Evolutionary conservation across 345 rosid genomes (phyloP).

Genomic region (Citrus sinensis): DNA sequence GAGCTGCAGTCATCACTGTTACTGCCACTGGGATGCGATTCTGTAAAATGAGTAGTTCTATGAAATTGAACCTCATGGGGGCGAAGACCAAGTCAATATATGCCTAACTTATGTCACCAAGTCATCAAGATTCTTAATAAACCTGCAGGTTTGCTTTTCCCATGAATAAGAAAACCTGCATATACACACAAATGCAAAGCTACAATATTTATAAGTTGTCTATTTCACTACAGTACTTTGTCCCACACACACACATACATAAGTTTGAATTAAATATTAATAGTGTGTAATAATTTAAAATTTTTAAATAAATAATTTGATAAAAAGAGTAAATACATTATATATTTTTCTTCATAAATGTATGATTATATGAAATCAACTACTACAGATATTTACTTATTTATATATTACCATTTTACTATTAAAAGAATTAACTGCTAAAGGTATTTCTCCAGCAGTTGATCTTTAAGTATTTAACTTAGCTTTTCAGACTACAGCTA

Average conservation of each 20-base stretch:
- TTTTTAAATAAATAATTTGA: no score
- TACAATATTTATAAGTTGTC: not conserved
- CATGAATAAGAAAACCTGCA: conserved; percentile 6
- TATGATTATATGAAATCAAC: no score
- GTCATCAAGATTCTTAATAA: not conserved
- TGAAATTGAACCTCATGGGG: not conserved
- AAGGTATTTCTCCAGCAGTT: no score
- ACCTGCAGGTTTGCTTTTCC: not conserved
- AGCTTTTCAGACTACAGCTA: no score
- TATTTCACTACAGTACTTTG: not conserved
- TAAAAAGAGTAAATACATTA: no score
- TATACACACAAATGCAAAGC: not conserved
- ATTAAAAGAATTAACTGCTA: no score
- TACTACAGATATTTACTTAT: rapidly evolving
- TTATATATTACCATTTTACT: no score
- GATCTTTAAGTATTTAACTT: no score
- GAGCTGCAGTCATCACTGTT: not conserved
- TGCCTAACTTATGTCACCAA: conserved; percentile 1
- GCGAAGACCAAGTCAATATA: not conserved
- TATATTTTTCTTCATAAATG: no score
- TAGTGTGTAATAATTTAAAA: no score
- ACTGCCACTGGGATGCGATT: not conserved
- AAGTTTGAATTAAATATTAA: no score
- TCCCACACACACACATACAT: no score
- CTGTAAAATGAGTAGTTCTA: not conserved